These are phyloP conservation scores for Ambrosiella beaveri DNA, from an alignment of 2,329 filamentous ascomycete genomes.

Conservation along the genomic window DNA sequence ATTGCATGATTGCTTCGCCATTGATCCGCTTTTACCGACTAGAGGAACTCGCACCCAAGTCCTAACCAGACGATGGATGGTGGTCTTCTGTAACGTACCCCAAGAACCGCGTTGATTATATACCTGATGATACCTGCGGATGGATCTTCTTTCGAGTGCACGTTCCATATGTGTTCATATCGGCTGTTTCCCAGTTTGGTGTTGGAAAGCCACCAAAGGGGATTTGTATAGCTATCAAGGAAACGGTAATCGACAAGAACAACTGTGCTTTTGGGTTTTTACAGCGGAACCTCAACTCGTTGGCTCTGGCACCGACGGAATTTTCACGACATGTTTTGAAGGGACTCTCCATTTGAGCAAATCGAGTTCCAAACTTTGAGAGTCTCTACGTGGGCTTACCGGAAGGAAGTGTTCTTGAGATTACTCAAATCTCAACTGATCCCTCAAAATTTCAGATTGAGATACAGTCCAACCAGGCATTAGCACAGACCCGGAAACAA, in stretches of 20 bases:
- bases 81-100: background rate
- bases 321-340: constrained; percentile 3
- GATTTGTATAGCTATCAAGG: background rate
- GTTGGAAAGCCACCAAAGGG: background rate
- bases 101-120: background rate
- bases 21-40: constrained; percentile 1
- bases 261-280: background rate
- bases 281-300: background rate
- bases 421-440: background rate
- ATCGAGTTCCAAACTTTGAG: background rate
- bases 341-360: background rate
- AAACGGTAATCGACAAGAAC: background rate
- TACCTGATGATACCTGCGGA: background rate
- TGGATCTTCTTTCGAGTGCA: constrained; percentile 6
- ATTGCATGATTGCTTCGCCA: background rate
- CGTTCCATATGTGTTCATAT: constrained; percentile 2
- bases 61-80: background rate
- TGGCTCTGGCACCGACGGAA: background rate
- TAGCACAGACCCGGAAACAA: background rate
- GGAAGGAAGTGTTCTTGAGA: background rate
- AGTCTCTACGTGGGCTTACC: background rate
- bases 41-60: background rate
- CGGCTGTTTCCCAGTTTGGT: background rate
- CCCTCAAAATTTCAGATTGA: background rate
- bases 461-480: background rate